Evolutionary conservation across 768 basidiomycete species (phyloP), one percentile per base, ranked within the genome.

Genomic region (Gloeostereum incarnatum): DNA sequence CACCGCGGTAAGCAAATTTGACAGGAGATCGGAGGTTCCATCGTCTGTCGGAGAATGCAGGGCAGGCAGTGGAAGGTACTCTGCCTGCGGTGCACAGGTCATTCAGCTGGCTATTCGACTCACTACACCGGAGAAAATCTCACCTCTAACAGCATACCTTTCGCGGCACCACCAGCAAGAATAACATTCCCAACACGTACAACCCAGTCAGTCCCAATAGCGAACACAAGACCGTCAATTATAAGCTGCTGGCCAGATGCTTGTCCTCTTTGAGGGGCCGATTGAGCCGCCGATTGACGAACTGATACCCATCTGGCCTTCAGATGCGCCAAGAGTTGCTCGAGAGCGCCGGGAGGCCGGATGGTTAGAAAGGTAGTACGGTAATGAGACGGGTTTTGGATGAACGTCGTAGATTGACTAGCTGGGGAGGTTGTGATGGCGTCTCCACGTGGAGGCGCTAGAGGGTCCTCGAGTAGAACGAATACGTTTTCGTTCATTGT

Each of bases 101-200:
- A 29, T 38, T 38, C 21, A 39, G 27, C 41, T 18, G 3, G 25
- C 26, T 9, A 16, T 10, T 7, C n/a, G n/a, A n/a, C n/a, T n/a
- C 18, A 48, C 23, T 8, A 21, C 37, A 22, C 49, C 4, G 39
- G 35, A 4, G 23, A 29, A 21, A 14, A 20, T 44, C 59, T 42
- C 42, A 84, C 86, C 75, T 90, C 86, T 19, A 90, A 62, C 27
- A 90, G 64, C 81, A 90, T 85, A n/a, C 86, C 86, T 50, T 78
- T 85, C 3, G 82, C 66, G 5, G 73, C 74, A 22, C 85, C 84
- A 16, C 84, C 83, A 16, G 81, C 73, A 14, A 86, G 62, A 30
- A 75, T 69, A 25, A 90, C 85, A 55, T 85, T 85, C 6, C 86
- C 86, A 23, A 78, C 75, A 11, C 86, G 70, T 6, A 90, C 79